A percentile compares a stretch with the other conserved stretches of the same genome.
Conservation (phyloP, 139 green algal genomes). For the Zygnema circumcarinatum region DNA sequence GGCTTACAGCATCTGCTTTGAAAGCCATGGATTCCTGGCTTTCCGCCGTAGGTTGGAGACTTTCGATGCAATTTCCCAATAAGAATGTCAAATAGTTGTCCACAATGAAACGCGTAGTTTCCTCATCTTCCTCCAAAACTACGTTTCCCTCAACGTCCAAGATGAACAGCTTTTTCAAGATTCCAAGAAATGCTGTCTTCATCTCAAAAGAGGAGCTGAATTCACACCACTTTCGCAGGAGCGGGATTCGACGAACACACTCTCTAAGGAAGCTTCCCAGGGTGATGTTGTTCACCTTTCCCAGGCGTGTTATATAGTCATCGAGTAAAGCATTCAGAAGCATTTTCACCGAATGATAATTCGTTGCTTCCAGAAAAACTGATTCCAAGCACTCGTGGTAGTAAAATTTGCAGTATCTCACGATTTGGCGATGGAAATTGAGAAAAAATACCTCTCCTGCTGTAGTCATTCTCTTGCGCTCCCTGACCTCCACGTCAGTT, state of each 20-base stretch:
- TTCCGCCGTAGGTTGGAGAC: neutral
- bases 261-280: neutral
- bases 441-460: conserved; percentile 9
- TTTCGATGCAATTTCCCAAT: neutral
- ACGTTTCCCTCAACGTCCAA: neutral
- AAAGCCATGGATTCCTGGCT: neutral
- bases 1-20: neutral
- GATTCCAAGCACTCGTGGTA: neutral
- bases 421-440: conserved; percentile 3
- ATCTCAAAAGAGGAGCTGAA: neutral
- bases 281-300: neutral
- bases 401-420: neutral
- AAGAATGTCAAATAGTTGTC: conserved; percentile 8
- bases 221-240: conserved; percentile 14
- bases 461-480: neutral
- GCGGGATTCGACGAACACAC: neutral
- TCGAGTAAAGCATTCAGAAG: conserved; percentile 22
- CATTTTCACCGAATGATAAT: conserved; percentile 8
- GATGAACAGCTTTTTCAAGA: conserved; percentile 30
- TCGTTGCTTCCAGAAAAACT: neutral
- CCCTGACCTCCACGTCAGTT: neutral
- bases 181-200: conserved; percentile 20
- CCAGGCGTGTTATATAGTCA: neutral
- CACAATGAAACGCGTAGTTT: neutral
- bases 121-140: neutral